Conservation (phyloP, 1,284 basidiomycete genomes). For the Lignosus rhinocerotis region DNA sequence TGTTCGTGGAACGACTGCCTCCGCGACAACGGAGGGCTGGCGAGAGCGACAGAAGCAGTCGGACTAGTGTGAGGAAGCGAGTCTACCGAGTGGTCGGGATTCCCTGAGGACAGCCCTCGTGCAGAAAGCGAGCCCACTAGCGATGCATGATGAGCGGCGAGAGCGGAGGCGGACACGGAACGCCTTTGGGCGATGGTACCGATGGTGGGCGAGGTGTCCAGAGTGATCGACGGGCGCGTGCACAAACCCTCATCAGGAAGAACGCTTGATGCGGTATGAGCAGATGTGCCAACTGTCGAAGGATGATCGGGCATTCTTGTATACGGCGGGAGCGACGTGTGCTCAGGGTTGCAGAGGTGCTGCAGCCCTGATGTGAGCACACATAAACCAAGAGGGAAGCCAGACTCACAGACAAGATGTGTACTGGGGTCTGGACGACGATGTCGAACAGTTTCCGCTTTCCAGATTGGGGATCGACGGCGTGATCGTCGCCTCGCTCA, state of each 20-base stretch:
- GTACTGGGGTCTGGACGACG: conserved; percentile 82
- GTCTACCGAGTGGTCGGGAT: too few species aligned
- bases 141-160: too few species aligned
- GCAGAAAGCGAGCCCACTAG: too few species aligned
- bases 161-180: not conserved
- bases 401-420: conserved; percentile 73
- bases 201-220: not conserved
- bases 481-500: conserved; percentile 73
- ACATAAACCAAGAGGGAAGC: conserved; percentile 16
- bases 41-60: too few species aligned
- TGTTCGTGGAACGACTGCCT: conserved; percentile 39
- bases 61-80: too few species aligned
- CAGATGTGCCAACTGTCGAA: not conserved
- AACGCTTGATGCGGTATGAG: conserved; percentile 8
- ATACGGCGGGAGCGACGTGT: conserved; percentile 75
- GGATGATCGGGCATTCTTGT: conserved; percentile 32
- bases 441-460: conserved; percentile 88
- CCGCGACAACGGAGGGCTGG: conserved; percentile 24
- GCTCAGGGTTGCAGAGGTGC: conserved; percentile 82
- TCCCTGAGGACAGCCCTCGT: too few species aligned
- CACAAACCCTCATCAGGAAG: conserved; percentile 15
- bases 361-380: conserved; percentile 27
- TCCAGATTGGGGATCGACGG: conserved; percentile 65
- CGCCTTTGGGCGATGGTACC: not conserved
- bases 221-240: conserved; percentile 1